Evolutionary conservation across 2,329 filamentous ascomycete genomes (phyloP), one percentile per base, ranked within the genome.

Genomic region (Trematosphaeria pertusa): DNA sequence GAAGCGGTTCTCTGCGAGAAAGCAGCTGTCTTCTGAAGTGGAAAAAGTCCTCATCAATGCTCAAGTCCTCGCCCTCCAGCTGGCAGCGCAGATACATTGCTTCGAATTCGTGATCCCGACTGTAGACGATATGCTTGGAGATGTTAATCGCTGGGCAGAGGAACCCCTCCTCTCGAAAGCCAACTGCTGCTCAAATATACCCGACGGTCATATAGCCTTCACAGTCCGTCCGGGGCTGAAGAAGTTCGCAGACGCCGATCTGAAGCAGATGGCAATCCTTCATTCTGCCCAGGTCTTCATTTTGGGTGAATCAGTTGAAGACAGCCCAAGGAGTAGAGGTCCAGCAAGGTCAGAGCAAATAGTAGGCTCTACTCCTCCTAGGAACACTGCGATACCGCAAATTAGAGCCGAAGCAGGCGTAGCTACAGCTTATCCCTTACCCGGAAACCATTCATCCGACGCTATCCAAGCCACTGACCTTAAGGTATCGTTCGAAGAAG

Each of bases 21-120:
- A 17, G 17, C 10, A 15, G 10, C 19, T 35, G 6, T 9, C 18
- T 15, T 14, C 18, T 12, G 18, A 9, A 17, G 40, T 43, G 4
- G 7, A 36, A 28, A 18, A 21, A 21, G 24, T 45, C 3, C 15
- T 45, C 2, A 45, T 36, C n/a, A 6, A 39, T 33, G 43, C 43
- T 14, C 28, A 39, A 20, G 24, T 46, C 11, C 11, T 39, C 17
- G 43, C 43, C 10, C 5, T 37, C 12, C 21, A 30, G 14, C 28
- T 28, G 33, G 22, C 20, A 17, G n/a, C 14, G 12, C 22, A 37
- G 17, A 10, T 8, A 15, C 41, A 30, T 21, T 8, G 14, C 17
- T 21, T 24, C 14, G 14, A 17, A 17, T 22, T 37, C 18, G 20
- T 37, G 10, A 21, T 14, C 6, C 22, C 33, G 10, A 31, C 5